Evolutionary conservation across 352 stramenopile genomes (phyloP), one percentile per base, ranked within the genome.

Genomic region (Pilasporangium apinafurcum): DNA sequence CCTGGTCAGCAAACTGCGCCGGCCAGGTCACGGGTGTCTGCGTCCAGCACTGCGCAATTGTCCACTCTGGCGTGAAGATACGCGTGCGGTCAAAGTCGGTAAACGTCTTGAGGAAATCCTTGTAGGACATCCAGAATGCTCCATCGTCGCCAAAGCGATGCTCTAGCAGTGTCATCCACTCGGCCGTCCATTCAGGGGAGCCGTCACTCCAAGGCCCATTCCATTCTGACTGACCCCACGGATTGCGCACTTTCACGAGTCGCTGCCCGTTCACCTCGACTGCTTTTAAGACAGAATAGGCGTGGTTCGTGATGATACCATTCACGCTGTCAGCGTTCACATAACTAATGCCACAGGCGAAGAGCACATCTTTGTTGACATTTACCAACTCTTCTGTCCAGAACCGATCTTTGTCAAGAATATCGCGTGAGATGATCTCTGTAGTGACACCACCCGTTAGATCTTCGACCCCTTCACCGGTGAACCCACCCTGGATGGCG

Each of bases 61-160:
- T 66, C 62, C 62, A 74, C 30, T 64, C 53, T n/a, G 42, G 37
- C 17, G 56, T 53, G 40, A 64, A 74, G 29, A 74, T 48, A 20
- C 62, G 56, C 42, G 62, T 74, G 51, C 59, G 59, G 33, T 73
- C 59, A 8, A 68, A 36, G 6, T 53, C 24, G 14, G 53, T 69
- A 34, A 73, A 73, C 21, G 49, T 58, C 12, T 56, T 48, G 29
- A 73, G 39, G 25, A 69, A 69, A 37, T 73, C 58, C 8, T 66
- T 51, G 51, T 67, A 84, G 20, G 33, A 49, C 62, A 86, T 86
- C 65, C 70, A 86, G 48, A 84, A 86, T 14, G 66, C 55, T 8
- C 73, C 70, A 35, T 86, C 71, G 51, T 84, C 68, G 16, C 59
- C 65, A 16, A 67, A 67, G 17, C 49, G 43, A 51, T 78, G 61